These are phyloP conservation scores for Pythium dissotocum DNA, from an alignment of 352 stramenopile genomes.

Conservation along the genomic window DNA sequence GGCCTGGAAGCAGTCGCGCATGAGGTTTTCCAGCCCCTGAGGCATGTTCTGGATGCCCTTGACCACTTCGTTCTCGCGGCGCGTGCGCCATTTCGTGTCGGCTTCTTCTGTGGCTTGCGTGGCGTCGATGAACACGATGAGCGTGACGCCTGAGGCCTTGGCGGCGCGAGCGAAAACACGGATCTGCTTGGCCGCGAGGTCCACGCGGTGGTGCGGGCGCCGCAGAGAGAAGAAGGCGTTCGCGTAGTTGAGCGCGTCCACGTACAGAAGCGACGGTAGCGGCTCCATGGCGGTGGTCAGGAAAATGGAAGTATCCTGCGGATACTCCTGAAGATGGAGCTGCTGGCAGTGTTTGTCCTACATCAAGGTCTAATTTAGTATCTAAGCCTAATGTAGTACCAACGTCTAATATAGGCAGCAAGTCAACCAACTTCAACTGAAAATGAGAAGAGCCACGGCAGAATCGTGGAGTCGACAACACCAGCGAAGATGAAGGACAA, in stretches of 20 bases:
- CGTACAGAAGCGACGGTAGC: background rate
- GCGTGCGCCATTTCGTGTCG: background rate
- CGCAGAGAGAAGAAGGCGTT: background rate
- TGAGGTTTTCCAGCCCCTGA: background rate
- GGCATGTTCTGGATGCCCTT: constrained; percentile 3
- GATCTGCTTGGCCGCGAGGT: background rate
- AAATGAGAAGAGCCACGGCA: too few relatives aligned
- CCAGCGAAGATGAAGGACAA: too few relatives aligned
- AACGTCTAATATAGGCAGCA: too few relatives aligned
- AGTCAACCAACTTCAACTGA: too few relatives aligned
- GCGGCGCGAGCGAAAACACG: background rate
- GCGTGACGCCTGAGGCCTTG: background rate
- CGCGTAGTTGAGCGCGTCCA: constrained; percentile 1
- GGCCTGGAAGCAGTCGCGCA: background rate
- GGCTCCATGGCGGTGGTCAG: background rate
- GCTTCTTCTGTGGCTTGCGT: background rate
- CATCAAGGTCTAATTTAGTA: too few relatives aligned
- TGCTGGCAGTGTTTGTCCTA: too few relatives aligned
- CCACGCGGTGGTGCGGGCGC: background rate
- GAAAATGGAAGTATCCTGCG: too few relatives aligned
- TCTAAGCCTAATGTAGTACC: too few relatives aligned
- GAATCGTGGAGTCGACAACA: too few relatives aligned
- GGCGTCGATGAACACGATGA: constrained; percentile 1
- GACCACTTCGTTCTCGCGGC: constrained; percentile 1
- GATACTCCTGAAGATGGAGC: too few relatives aligned